A percentile compares a stretch with the other conserved stretches of the same genome.
phyloP scores from a whole-genome alignment of 176 grass and related monocot species.

The Oryza punctata region DNA sequence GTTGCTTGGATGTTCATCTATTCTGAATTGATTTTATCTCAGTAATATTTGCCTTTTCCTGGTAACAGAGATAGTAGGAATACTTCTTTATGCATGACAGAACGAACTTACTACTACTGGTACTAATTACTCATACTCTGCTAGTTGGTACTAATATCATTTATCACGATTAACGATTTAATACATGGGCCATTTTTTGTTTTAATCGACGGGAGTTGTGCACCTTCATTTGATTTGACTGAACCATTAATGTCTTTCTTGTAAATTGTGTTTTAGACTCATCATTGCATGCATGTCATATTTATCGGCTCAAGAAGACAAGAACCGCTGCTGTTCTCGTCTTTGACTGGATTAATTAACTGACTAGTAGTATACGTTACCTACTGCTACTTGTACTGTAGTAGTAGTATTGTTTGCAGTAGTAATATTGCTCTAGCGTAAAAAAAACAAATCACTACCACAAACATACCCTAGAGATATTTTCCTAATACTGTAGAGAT shows the following conservation, averaged over 20 bases:
- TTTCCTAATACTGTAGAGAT: background rate
- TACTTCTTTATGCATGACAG: too few species aligned
- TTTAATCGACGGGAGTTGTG: too few species aligned
- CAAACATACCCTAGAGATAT: too few species aligned
- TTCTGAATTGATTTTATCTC: too few species aligned
- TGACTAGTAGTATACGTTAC: background rate
- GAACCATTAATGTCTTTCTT: background rate
- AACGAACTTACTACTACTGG: background rate
- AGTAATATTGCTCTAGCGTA: too few species aligned
- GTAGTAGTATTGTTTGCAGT: too few species aligned
- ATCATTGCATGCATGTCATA: background rate
- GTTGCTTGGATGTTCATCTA: too few species aligned
- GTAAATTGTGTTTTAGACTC: background rate
- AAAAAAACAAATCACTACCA: too few species aligned
- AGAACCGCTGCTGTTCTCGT: background rate
- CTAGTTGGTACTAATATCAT: background rate
- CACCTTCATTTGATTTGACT: background rate
- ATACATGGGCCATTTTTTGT: background rate
- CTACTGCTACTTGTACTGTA: background rate
- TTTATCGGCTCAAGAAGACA: background rate
- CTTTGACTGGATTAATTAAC: constrained; percentile 8
- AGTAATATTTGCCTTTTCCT: too few species aligned
- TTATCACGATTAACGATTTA: background rate
- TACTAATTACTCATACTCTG: background rate
- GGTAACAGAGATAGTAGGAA: too few species aligned